Base-by-base conservation (phyloP, 176 grass and related monocot genomes). In the Leersia perrieri region DNA sequence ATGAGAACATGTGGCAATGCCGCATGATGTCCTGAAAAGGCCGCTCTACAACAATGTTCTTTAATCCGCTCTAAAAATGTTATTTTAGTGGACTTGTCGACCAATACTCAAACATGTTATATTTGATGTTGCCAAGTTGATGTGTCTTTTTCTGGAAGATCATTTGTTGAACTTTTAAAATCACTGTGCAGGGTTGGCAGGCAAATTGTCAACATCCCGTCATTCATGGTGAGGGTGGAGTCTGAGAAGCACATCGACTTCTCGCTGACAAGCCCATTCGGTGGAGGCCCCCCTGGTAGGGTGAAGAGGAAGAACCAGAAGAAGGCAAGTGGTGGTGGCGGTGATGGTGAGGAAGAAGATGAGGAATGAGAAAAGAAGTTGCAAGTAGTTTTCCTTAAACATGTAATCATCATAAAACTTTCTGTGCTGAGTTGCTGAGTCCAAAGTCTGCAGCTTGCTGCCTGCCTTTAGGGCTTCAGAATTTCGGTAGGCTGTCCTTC, bases 241-340 rank as follows among this genome's bases (percentile, higher is more conserved):
- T 90, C 78, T 23, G 83, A 45, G 58, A 85, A 76, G 32, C 87
- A 89, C 60, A 71, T 89, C 42, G 82, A 71, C 75, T 73, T 80
- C 26, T 78, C 83, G 20, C 68, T 86, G 20, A 72, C 79, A 34
- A 82, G 88, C 63, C 79, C 68, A 3, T 73, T 85, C 14, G 34
- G 88, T 14, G 64, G 68, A 13, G 79, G 83, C 5, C 58, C 60
- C 7, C 60, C 74, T 31, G 83, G 79, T 18, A 82, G 68, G 39
- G 88, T 79, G 78, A 86, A 79, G 84, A 61, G 84, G 44, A 86
- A 57, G 79, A 90, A 68, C 60, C 78, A 73, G 35, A 86, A 82
- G 57, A 66, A 75, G 16, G 61, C 88, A 68, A 86, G 80, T 41
- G 71, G 80, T 9, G 73, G 83, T 12, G 83, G 53, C 1, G 60